Percentiles rank a stretch among this genome's conserved stretches.
phyloP scores from a whole-genome alignment of 163 green algal species.

The Chlorella variabilis region DNA sequence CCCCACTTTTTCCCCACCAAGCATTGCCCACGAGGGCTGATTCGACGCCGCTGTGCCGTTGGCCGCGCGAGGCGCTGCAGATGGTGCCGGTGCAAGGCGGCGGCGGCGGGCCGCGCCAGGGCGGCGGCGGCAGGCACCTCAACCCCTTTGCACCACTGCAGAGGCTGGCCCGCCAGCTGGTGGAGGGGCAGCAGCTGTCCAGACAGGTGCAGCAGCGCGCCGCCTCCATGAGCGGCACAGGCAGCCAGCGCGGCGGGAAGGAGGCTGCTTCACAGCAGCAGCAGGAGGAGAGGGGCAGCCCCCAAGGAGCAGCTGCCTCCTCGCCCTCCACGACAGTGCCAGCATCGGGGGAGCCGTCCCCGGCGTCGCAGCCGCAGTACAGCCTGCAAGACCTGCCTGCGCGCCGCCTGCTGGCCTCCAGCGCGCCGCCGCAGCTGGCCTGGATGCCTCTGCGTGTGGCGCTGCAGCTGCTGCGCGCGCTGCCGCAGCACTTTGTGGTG shows the following conservation, averaged over 20 bases:
- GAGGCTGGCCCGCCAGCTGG: background rate
- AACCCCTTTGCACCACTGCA: conserved; percentile 14
- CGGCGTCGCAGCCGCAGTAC: conserved; percentile 7
- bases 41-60: no score
- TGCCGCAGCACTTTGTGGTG: conserved; percentile 39
- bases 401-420: conserved; percentile 12
- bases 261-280: background rate
- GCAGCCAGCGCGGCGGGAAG: no score
- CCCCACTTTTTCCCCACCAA: no score
- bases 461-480: conserved; percentile 27
- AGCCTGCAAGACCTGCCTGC: background rate
- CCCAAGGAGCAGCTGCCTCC: no score
- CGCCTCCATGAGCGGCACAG: no score
- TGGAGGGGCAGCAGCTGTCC: background rate
- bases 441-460: conserved; percentile 32
- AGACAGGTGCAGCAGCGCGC: background rate
- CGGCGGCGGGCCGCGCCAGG: background rate
- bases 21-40: no score
- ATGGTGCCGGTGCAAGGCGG: conserved; percentile 10
- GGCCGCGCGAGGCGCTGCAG: no score
- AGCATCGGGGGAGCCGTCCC: no score
- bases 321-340: no score
- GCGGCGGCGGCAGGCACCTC: background rate
- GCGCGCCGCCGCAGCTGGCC: conserved; percentile 19
- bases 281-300: background rate